phyloP scores from a whole-genome alignment of 2,329 filamentous ascomycete genomes.

The Exophiala viscosa region DNA sequence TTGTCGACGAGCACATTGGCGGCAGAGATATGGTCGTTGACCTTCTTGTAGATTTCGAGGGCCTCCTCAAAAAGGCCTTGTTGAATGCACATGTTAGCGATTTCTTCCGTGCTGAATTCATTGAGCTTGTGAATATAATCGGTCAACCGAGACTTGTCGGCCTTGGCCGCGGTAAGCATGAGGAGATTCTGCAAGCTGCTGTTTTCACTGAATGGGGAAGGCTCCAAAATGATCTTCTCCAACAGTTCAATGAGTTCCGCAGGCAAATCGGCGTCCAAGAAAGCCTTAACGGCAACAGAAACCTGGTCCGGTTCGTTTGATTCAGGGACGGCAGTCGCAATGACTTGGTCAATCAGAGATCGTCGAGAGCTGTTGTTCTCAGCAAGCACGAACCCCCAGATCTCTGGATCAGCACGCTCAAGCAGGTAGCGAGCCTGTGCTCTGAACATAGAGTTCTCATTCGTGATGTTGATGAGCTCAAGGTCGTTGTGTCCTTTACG shows the following conservation, averaged over 20 bases:
- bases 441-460: conserved; percentile 99
- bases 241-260: conserved; percentile 93
- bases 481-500: conserved; percentile 95
- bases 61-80: conserved; percentile 95
- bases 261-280: conserved; percentile 86
- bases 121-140: conserved; percentile 92
- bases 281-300: conserved; percentile 86
- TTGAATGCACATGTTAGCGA: conserved; percentile 87
- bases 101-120: conserved; percentile 86
- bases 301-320: conserved; percentile 92
- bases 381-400: conserved; percentile 93
- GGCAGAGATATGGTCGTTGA: conserved; percentile 79
- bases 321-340: conserved; percentile 89
- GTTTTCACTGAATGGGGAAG: conserved; percentile 98
- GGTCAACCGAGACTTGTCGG: conserved; percentile 91
- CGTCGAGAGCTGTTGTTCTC: conserved; percentile 94
- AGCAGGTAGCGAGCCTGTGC: conserved; percentile 94
- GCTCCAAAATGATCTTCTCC: conserved; percentile 99
- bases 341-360: conserved; percentile 93
- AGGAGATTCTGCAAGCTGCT: conserved; percentile 92
- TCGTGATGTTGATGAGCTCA: conserved; percentile 95
- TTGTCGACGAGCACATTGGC: conserved; percentile 92
- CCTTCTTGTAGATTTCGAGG: conserved; percentile 98
- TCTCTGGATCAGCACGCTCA: conserved; percentile 80
- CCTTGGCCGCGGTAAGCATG: conserved; percentile 93